phyloP scores from a whole-genome alignment of 352 stramenopile species.

The Phytopythium oedochilum region DNA sequence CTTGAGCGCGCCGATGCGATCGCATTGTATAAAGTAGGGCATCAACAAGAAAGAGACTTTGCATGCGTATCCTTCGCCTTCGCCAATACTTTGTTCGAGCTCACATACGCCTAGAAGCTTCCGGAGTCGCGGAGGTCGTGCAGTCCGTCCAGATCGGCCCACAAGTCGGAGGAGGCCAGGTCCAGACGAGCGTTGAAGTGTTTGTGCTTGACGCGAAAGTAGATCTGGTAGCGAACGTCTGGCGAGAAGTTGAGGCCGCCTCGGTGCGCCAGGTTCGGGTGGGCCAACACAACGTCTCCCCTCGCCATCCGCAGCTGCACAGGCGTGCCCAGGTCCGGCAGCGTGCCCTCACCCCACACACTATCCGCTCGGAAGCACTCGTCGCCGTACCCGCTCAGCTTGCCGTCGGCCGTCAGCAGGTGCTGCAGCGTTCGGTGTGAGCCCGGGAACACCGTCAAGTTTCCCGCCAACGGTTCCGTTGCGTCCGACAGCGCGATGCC shows the following conservation, averaged over 20 bases:
- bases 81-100: neutral
- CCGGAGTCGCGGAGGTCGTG: slow-evolving; percentile 6
- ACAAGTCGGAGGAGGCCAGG: slow-evolving; percentile 26
- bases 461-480: slow-evolving; percentile 48
- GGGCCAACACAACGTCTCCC: slow-evolving; percentile 68
- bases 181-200: slow-evolving; percentile 31
- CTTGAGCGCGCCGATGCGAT: neutral
- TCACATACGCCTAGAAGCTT: neutral
- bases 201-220: slow-evolving; percentile 81
- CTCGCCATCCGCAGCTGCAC: slow-evolving; percentile 49
- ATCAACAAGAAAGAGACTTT: too few relatives aligned
- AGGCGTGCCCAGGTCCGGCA: slow-evolving; percentile 58
- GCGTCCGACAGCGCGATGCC: slow-evolving; percentile 74
- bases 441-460: slow-evolving; percentile 70
- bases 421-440: slow-evolving; percentile 51
- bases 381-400: slow-evolving; percentile 44
- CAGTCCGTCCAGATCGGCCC: slow-evolving; percentile 53
- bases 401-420: slow-evolving; percentile 44
- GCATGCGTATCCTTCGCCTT: too few relatives aligned
- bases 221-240: slow-evolving; percentile 78
- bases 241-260: slow-evolving; percentile 79
- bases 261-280: slow-evolving; percentile 69
- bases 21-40: neutral
- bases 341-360: slow-evolving; percentile 73
- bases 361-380: slow-evolving; percentile 61